These are phyloP conservation scores for Yarrowia hollandica DNA, from an alignment of 805 yeast genomes.

Conservation along the genomic window DNA sequence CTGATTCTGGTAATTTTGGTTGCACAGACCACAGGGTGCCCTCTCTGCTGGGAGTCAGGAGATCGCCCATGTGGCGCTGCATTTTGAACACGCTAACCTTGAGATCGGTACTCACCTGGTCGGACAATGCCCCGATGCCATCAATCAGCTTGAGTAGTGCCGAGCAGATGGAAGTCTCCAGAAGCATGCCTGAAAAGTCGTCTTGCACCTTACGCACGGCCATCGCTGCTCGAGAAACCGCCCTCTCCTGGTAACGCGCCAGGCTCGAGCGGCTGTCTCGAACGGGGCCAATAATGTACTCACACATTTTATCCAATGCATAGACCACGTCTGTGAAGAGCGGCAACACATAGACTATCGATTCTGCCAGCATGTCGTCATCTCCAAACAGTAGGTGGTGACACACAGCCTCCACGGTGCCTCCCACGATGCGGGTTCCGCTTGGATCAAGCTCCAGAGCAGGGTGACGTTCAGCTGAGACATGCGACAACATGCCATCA, in stretches of 20 bases:
- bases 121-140: conserved; percentile 50
- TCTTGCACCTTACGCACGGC: conserved; percentile 58
- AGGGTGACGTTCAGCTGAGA: conserved; percentile 55
- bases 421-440: conserved; percentile 49
- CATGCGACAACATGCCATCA: conserved; percentile 31
- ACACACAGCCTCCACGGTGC: conserved; percentile 69
- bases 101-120: conserved; percentile 53
- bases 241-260: conserved; percentile 40
- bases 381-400: conserved; percentile 66
- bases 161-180: conserved; percentile 62
- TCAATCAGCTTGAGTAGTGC: conserved; percentile 56
- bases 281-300: conserved; percentile 41
- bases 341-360: conserved; percentile 56
- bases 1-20: conserved; percentile 32
- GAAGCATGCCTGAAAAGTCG: conserved; percentile 65
- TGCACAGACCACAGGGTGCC: conserved; percentile 35
- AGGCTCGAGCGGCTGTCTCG: conserved; percentile 32
- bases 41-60: conserved; percentile 40
- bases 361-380: conserved; percentile 45
- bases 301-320: conserved; percentile 49
- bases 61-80: conserved; percentile 49
- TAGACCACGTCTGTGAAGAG: conserved; percentile 51
- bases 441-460: conserved; percentile 53
- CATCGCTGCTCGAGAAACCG: conserved; percentile 53
- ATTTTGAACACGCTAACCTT: conserved; percentile 53